These are phyloP conservation scores for Fistulinella prunicolor DNA, from an alignment of 768 basidiomycete genomes.

Conservation along the genomic window DNA sequence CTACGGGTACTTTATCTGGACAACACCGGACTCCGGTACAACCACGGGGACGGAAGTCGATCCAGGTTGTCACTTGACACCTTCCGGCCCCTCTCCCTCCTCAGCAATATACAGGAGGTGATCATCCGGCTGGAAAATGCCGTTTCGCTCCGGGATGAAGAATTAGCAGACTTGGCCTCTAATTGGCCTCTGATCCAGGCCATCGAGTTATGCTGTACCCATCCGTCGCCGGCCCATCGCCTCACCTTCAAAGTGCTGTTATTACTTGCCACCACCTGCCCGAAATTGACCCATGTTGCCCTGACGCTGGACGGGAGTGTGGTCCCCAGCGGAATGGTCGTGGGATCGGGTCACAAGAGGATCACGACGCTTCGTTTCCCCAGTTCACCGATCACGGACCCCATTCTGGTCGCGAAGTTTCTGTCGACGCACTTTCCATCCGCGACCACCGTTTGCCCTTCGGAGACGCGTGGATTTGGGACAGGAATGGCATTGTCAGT, in stretches of 20 bases:
- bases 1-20: not conserved
- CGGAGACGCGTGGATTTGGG: too few relatives aligned
- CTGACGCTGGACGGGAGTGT: not conserved
- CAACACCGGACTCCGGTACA: too few relatives aligned
- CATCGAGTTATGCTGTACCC: not conserved
- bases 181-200: not conserved
- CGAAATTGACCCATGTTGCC: not conserved
- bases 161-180: not conserved
- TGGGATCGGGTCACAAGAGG: not conserved
- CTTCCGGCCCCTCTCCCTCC: not conserved
- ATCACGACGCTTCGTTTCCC: not conserved
- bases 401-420: not conserved
- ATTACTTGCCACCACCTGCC: not conserved
- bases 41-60: too few relatives aligned
- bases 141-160: not conserved
- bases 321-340: not conserved
- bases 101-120: not conserved
- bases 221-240: not conserved
- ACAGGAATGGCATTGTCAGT: too few relatives aligned
- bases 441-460: too few relatives aligned
- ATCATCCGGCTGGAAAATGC: not conserved
- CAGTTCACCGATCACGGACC: not conserved
- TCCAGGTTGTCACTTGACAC: not conserved
- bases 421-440: not conserved
- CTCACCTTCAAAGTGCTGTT: not conserved